These are phyloP conservation scores for Coriolopsis trogii DNA, from an alignment of 1,284 basidiomycete species.

Conservation along the genomic window DNA sequence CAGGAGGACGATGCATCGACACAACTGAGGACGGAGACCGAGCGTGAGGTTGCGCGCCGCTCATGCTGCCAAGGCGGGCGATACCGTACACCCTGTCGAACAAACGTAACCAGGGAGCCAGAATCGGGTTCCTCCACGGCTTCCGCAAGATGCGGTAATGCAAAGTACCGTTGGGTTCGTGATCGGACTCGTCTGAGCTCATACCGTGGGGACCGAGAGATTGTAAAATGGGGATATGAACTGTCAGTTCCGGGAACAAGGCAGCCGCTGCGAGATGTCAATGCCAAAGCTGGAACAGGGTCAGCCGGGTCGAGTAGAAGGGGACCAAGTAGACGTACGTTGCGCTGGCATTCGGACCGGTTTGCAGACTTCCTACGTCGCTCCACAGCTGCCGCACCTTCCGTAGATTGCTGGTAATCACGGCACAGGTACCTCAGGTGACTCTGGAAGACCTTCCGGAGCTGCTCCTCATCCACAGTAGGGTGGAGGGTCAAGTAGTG, in stretches of 20 bases:
- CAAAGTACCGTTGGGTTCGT: not conserved
- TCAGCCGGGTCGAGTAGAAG: not conserved
- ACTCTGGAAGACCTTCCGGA: not conserved
- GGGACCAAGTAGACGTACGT: not conserved
- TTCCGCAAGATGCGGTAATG: not conserved
- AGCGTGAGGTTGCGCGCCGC: not conserved
- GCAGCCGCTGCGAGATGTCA: not conserved
- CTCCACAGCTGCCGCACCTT: not conserved
- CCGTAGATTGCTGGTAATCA: not conserved
- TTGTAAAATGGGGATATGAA: not conserved
- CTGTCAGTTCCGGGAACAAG: not conserved
- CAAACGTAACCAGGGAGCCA: not conserved
- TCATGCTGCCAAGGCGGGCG: not conserved
- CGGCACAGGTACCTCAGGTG: conserved; percentile 3
- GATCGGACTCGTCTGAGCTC: conserved; percentile 3
- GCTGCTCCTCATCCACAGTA: not conserved
- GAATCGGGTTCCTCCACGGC: not conserved
- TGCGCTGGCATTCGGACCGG: not conserved
- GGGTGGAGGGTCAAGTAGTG: not conserved
- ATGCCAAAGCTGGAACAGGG: not conserved
- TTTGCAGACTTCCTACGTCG: not conserved
- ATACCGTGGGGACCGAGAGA: not conserved
- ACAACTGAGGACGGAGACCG: not conserved
- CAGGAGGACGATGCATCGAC: not conserved
- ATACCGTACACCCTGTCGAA: not conserved